phyloP scores from a whole-genome alignment of 106 monocot genomes.

The Chionographis japonica region DNA sequence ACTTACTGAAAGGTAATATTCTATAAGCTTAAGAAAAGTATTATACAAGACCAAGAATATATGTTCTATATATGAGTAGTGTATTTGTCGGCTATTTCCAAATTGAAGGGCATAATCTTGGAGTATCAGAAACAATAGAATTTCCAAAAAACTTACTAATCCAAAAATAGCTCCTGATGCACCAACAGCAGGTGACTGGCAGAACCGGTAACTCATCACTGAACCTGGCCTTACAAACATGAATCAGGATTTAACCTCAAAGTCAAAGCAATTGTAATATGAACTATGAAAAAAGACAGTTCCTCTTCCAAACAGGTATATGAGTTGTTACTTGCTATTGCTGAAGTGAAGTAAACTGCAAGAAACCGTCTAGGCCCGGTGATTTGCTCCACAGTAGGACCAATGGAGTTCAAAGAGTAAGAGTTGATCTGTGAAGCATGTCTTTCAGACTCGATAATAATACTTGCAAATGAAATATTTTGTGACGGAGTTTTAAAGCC shows the following conservation, averaged over 20 bases:
- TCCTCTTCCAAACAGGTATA: slow-evolving; percentile 6
- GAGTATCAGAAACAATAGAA: background rate
- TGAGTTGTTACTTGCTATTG: slow-evolving; percentile 62
- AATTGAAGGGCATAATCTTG: background rate
- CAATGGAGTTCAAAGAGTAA: slow-evolving; percentile 86
- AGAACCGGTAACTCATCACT: slow-evolving; percentile 73
- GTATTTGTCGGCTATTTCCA: too few relatives aligned
- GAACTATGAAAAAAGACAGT: background rate
- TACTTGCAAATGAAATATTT: background rate
- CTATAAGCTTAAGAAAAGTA: too few relatives aligned
- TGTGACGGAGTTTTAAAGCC: slow-evolving; percentile 5
- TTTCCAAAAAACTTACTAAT: slow-evolving; percentile 46
- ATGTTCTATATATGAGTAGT: background rate
- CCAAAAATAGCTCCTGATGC: slow-evolving; percentile 96
- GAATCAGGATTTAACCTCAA: slow-evolving; percentile 9
- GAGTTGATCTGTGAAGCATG: slow-evolving; percentile 55
- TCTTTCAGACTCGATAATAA: background rate
- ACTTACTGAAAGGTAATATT: too few relatives aligned
- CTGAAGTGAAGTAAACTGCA: slow-evolving; percentile 78
- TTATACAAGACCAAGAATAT: background rate
- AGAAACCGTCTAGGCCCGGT: slow-evolving; percentile 71
- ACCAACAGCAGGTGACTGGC: slow-evolving; percentile 71
- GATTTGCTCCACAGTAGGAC: slow-evolving; percentile 70
- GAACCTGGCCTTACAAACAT: slow-evolving; percentile 55
- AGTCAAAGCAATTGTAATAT: slow-evolving; percentile 1